Conservation (phyloP, 176 grass and related monocot genomes). For the Coix lacrymajobi region DNA sequence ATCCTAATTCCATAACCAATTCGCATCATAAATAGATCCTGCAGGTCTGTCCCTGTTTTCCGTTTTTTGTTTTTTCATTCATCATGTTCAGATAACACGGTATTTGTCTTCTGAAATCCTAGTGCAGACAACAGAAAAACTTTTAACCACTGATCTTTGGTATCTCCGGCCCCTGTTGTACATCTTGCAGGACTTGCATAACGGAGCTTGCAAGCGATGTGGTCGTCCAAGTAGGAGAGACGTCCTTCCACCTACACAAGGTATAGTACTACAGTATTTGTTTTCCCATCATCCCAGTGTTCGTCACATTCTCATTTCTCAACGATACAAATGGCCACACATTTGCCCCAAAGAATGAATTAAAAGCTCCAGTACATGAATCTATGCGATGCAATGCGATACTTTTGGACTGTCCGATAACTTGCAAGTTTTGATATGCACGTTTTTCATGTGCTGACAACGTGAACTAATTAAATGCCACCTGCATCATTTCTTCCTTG, state of each 20-base stretch:
- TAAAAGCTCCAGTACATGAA: neutral
- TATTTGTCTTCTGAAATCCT: neutral
- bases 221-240: constrained; percentile 46
- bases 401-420: neutral
- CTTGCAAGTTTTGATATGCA: neutral
- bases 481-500: neutral
- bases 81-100: neutral
- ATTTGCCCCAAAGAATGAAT: neutral
- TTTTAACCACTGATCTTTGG: neutral
- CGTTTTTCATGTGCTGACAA: neutral
- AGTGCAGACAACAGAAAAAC: neutral
- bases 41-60: neutral
- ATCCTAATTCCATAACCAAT: neutral
- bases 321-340: neutral
- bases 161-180: neutral
- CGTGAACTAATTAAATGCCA: neutral
- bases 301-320: neutral
- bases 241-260: constrained; percentile 80
- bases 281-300: neutral
- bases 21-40: neutral
- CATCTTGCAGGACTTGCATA: constrained; percentile 54
- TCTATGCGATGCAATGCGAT: neutral
- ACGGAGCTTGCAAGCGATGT: constrained; percentile 62
- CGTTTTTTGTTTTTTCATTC: neutral
- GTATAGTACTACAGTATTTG: constrained; percentile 33